A percentile compares a stretch with the other conserved stretches of the same genome.
Evolutionary conservation across 2,329 filamentous ascomycete species (phyloP).

Genomic region (Kalmusia sp.): DNA sequence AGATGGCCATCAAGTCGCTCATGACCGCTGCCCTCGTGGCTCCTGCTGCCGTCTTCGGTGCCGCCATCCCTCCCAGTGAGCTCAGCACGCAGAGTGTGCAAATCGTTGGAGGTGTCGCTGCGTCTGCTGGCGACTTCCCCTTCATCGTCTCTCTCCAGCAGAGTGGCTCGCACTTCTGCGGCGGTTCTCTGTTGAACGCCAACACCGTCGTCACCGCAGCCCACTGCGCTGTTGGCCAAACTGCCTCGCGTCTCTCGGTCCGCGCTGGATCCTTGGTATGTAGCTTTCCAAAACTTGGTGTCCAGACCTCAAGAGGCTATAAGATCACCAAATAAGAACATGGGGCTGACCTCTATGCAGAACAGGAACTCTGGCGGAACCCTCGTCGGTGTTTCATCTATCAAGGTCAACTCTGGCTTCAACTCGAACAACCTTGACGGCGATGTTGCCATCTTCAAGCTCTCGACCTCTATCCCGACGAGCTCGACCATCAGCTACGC

Average conservation of each 20-base stretch:
- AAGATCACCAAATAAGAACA: background rate
- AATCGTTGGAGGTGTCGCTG: conserved; percentile 36
- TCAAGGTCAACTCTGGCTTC: conserved; percentile 32
- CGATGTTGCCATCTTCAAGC: conserved; percentile 30
- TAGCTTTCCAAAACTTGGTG: background rate
- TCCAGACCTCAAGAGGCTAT: too few relatives aligned
- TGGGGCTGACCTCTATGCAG: background rate
- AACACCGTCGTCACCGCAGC: conserved; percentile 38
- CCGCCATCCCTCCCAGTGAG: conserved; percentile 30
- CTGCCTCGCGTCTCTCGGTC: conserved; percentile 22
- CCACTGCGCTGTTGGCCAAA: conserved; percentile 31
- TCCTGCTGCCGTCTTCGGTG: conserved; percentile 26
- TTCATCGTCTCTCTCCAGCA: conserved; percentile 35
- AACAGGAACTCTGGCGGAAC: conserved; percentile 27
- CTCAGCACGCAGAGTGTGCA: conserved; percentile 5
- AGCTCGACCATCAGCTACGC: conserved; percentile 34
- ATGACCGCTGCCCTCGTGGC: conserved; percentile 29
- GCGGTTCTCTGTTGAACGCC: conserved; percentile 33
- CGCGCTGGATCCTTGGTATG: conserved; percentile 32
- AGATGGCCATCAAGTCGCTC: conserved; percentile 19
- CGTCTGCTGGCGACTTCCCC: conserved; percentile 33
- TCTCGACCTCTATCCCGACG: conserved; percentile 25
- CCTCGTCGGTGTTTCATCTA: conserved; percentile 22
- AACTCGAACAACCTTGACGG: conserved; percentile 12
- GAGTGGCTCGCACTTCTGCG: conserved; percentile 33